Evolutionary conservation across 2,329 filamentous ascomycete species (phyloP).

Genomic region (Cryoendolithus antarcticus): DNA sequence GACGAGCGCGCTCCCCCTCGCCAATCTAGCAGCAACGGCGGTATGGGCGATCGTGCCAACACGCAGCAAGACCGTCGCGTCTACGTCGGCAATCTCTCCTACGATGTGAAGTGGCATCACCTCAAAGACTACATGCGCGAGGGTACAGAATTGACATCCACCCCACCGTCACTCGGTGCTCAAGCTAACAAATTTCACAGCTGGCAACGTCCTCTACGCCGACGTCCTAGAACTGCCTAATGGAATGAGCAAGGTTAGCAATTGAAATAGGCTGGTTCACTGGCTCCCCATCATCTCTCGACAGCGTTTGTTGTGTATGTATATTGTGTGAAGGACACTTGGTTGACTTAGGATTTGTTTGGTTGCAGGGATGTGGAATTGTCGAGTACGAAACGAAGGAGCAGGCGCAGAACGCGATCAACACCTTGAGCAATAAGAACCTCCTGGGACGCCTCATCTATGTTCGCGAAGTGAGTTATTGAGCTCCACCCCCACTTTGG

Average conservation of each 20-base stretch:
- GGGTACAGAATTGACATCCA: slow-evolving; percentile 45
- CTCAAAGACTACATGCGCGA: slow-evolving; percentile 99
- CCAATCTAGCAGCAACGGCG: slow-evolving; percentile 37
- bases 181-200: slow-evolving; percentile 37
- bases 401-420: slow-evolving; percentile 94
- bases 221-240: slow-evolving; percentile 99
- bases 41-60: slow-evolving; percentile 69
- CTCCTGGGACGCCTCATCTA: slow-evolving; percentile 98
- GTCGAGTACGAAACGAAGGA: slow-evolving; percentile 99
- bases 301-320: slow-evolving; percentile 34
- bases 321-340: slow-evolving; percentile 1
- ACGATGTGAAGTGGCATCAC: slow-evolving; percentile 99
- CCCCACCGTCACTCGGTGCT: neutral
- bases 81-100: slow-evolving; percentile 97
- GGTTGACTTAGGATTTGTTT: slow-evolving; percentile 56
- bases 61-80: slow-evolving; percentile 98
- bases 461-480: slow-evolving; percentile 71
- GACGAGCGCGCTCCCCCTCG: slow-evolving; percentile 41
- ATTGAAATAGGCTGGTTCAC: slow-evolving; percentile 69
- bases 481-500: neutral
- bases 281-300: slow-evolving; percentile 24
- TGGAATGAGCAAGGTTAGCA: slow-evolving; percentile 99
- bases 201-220: slow-evolving; percentile 98
- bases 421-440: slow-evolving; percentile 97
- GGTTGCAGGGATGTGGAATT: slow-evolving; percentile 47